Evolutionary conservation across 108 stramenopile genomes (phyloP).

Genomic region (Cylindrotheca fusiformis): DNA sequence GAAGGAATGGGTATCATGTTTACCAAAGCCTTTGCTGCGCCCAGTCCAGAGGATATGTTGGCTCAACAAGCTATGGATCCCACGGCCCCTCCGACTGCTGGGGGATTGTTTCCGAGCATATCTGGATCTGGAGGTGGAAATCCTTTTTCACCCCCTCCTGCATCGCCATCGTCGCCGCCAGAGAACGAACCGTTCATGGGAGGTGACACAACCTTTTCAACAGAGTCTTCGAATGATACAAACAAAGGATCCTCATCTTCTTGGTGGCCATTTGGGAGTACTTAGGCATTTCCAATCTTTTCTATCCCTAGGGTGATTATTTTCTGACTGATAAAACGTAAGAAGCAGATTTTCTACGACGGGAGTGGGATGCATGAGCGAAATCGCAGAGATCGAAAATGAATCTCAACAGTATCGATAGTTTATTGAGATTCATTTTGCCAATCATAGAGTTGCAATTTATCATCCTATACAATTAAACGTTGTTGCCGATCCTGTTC

Average conservation of each 20-base stretch:
- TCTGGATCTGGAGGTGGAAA: constrained; percentile 11
- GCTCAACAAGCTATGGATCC: constrained; percentile 57
- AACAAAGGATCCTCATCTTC: constrained; percentile 13
- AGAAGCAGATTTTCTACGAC: too few relatives aligned
- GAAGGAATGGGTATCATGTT: constrained; percentile 96
- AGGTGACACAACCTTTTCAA: constrained; percentile 43
- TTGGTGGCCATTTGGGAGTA: constrained; percentile 44
- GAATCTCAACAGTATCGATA: too few relatives aligned
- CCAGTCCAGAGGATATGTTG: constrained; percentile 47
- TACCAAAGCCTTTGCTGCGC: constrained; percentile 47
- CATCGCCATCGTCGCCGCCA: constrained; percentile 7
- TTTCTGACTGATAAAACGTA: too few relatives aligned
- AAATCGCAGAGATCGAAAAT: too few relatives aligned
- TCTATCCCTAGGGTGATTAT: too few relatives aligned
- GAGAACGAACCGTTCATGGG: constrained; percentile 19
- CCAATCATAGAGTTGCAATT: too few relatives aligned
- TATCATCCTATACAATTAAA: too few relatives aligned
- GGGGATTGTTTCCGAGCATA: constrained; percentile 62
- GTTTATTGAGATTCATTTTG: too few relatives aligned
- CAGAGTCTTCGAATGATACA: constrained; percentile 20
- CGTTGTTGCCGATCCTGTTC: too few relatives aligned
- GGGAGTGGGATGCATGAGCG: too few relatives aligned
- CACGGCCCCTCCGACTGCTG: constrained; percentile 86
- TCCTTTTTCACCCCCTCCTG: constrained; percentile 3
- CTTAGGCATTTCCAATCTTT: too few relatives aligned